phyloP scores from a whole-genome alignment of 2,329 filamentous ascomycete genomes.

The Trichoderma simmonsii region DNA sequence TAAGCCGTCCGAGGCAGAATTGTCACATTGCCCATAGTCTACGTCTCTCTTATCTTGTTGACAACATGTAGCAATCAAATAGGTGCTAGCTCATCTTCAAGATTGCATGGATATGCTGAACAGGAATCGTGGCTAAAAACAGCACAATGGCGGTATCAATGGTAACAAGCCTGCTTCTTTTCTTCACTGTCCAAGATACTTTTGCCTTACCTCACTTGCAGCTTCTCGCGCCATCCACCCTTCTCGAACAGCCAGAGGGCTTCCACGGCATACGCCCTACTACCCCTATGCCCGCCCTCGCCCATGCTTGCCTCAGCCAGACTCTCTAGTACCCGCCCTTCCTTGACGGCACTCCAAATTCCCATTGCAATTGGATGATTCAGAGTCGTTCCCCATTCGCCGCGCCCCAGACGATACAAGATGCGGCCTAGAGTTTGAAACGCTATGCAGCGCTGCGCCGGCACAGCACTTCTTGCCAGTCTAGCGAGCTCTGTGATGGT shows the following conservation, averaged over 20 bases:
- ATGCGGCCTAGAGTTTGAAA: conserved; percentile 88
- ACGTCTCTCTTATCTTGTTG: not conserved
- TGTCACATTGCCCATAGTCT: not conserved
- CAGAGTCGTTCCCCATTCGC: conserved; percentile 59
- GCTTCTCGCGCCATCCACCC: conserved; percentile 66
- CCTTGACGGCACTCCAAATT: conserved; percentile 77
- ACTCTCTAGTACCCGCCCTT: conserved; percentile 72
- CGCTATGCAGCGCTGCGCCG: conserved; percentile 84
- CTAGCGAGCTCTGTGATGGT: conserved; percentile 83
- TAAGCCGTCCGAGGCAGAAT: not conserved
- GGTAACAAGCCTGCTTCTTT: not conserved
- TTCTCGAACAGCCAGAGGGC: conserved; percentile 79
- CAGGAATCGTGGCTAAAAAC: not conserved
- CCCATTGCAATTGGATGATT: conserved; percentile 67
- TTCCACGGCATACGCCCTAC: conserved; percentile 80
- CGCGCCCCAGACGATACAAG: conserved; percentile 75
- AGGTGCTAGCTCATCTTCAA: not conserved
- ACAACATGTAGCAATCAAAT: not conserved
- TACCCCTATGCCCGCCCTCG: conserved; percentile 70
- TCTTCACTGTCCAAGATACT: not conserved
- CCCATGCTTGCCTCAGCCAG: conserved; percentile 72
- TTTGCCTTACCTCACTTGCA: conserved; percentile 49
- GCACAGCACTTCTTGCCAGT: conserved; percentile 75
- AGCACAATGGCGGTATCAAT: not conserved
- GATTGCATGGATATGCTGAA: not conserved